These are phyloP conservation scores for Dryas octopetala DNA, from an alignment of 306 rosid genomes.

Conservation along the genomic window DNA sequence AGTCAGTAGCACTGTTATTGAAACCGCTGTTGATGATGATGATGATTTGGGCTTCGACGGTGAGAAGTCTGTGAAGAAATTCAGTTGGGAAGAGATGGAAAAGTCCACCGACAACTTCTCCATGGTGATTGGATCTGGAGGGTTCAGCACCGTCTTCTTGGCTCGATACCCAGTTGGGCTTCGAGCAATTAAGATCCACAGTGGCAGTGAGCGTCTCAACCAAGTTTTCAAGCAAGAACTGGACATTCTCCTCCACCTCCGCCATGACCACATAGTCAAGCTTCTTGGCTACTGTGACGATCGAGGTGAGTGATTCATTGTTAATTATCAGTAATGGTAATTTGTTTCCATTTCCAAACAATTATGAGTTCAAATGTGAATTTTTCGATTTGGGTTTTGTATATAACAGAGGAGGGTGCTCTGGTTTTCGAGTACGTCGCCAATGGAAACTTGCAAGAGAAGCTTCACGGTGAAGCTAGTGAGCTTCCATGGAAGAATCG, in stretches of 20 bases:
- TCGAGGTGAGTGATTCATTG: constrained; percentile 19
- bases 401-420: constrained; percentile 38
- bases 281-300: constrained; percentile 43
- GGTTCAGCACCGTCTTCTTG: constrained; percentile 47
- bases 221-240: constrained; percentile 43
- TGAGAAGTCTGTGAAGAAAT: constrained; percentile 12
- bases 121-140: constrained; percentile 46
- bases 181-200: constrained; percentile 38
- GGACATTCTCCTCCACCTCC: constrained; percentile 38
- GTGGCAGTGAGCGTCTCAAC: constrained; percentile 36
- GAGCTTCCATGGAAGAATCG: constrained; percentile 45
- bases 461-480: constrained; percentile 27
- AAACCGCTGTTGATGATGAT: not conserved
- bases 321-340: too few relatives aligned
- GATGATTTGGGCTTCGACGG: too few relatives aligned
- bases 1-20: not conserved
- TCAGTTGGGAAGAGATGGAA: constrained; percentile 44
- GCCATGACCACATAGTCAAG: constrained; percentile 35
- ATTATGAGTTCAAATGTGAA: not conserved
- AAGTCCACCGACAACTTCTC: constrained; percentile 33
- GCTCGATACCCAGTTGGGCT: constrained; percentile 19
- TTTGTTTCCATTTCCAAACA: too few relatives aligned
- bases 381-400: not conserved
- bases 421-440: constrained; percentile 43
- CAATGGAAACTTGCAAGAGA: constrained; percentile 48